Percentiles rank a stretch among this genome's conserved stretches.
phyloP scores from a whole-genome alignment of 805 yeast genomes.

The Schwanniomyces polymorphus region DNA sequence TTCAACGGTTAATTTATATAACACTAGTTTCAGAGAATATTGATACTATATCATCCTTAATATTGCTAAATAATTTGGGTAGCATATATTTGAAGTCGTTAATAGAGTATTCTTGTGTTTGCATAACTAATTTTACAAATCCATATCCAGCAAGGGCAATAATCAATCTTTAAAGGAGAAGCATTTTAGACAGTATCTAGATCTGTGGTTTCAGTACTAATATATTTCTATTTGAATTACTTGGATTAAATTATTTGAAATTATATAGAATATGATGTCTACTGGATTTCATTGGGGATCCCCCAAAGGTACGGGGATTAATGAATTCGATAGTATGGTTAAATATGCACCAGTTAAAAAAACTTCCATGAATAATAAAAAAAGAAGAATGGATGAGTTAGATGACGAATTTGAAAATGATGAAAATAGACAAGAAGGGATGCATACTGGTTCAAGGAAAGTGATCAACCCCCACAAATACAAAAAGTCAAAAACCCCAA shows the following conservation, averaged over 20 bases:
- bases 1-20: background rate
- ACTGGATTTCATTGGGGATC: conserved; percentile 33
- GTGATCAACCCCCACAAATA: conserved; percentile 4
- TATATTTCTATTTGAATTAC: background rate
- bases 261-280: conserved; percentile 14
- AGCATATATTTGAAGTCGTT: background rate
- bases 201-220: background rate
- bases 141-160: background rate
- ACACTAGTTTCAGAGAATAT: background rate
- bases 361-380: conserved; percentile 5
- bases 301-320: background rate
- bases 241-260: background rate
- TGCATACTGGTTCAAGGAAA: background rate
- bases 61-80: background rate
- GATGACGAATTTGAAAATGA: conserved; percentile 3
- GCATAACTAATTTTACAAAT: too few species aligned
- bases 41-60: background rate
- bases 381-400: conserved; percentile 16
- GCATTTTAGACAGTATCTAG: background rate
- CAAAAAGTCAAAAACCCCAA: conserved; percentile 40
- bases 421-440: background rate
- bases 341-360: conserved; percentile 4
- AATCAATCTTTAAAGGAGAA: background rate
- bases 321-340: background rate
- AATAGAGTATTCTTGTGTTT: too few species aligned